A percentile compares a stretch with the other conserved stretches of the same genome.
phyloP scores from a whole-genome alignment of 768 basidiomycete genomes.

The Macrocybe gigantea region DNA sequence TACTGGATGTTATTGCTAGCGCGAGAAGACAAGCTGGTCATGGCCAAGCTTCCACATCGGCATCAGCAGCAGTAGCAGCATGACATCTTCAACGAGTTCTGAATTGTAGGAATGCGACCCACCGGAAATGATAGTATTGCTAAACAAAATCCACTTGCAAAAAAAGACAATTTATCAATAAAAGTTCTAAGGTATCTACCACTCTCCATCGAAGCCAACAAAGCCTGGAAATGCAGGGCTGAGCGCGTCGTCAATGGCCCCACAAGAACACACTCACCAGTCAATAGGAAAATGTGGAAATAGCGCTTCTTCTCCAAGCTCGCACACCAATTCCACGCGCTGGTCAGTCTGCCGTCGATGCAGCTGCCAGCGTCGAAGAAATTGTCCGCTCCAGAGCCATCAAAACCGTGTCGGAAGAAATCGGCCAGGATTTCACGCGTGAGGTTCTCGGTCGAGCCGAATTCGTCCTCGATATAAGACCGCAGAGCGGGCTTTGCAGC shows the following conservation, averaged over 20 bases:
- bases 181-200: conserved; percentile 38
- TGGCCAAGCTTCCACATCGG: conserved; percentile 14
- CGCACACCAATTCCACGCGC: conserved; percentile 92
- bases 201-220: conserved; percentile 81
- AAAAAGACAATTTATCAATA: conserved; percentile 1
- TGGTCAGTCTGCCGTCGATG: conserved; percentile 82
- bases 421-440: conserved; percentile 70
- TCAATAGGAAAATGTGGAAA: conserved; percentile 73
- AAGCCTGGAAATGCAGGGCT: conserved; percentile 44
- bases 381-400: conserved; percentile 88
- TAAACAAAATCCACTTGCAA: conserved; percentile 4
- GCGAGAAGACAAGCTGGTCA: conserved; percentile 43
- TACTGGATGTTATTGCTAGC: conserved; percentile 63
- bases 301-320: conserved; percentile 81
- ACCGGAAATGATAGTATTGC: not conserved
- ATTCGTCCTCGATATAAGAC: conserved; percentile 78
- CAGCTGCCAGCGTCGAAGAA: conserved; percentile 85
- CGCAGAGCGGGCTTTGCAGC: conserved; percentile 62
- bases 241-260: not conserved
- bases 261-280: conserved; percentile 40
- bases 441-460: conserved; percentile 68
- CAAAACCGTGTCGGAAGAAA: conserved; percentile 85
- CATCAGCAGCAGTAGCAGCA: conserved; percentile 5
- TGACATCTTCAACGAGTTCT: not conserved
- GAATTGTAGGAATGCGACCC: not conserved